A percentile compares a stretch with the other conserved stretches of the same genome.
These are phyloP conservation scores for Coprinopsis cinerea DNA, from an alignment of 768 basidiomycete species.

Conservation along the genomic window DNA sequence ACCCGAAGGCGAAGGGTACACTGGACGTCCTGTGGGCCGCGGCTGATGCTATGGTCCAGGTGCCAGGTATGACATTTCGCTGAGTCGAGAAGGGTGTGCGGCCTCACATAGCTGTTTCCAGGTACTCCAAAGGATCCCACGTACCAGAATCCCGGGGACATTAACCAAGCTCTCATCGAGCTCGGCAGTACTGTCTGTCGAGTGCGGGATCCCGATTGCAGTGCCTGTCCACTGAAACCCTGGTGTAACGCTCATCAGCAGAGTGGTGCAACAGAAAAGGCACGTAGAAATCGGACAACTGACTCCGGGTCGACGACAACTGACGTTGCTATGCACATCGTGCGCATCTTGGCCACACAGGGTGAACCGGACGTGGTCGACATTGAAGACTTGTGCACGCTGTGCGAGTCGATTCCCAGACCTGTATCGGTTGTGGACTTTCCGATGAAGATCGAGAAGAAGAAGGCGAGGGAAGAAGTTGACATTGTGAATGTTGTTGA, in stretches of 20 bases:
- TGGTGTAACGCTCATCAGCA: constrained; percentile 63
- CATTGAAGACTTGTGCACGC: constrained; percentile 70
- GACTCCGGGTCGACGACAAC: not conserved
- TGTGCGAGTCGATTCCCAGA: constrained; percentile 56
- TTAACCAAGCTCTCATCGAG: constrained; percentile 93
- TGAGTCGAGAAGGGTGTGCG: not conserved
- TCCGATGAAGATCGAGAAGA: constrained; percentile 82
- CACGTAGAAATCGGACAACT: not conserved
- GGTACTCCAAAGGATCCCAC: constrained; percentile 13
- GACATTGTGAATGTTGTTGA: constrained; percentile 85
- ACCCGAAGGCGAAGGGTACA: constrained; percentile 72
- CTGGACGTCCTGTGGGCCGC: constrained; percentile 80
- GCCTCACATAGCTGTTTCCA: constrained; percentile 2
- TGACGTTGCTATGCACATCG: not conserved
- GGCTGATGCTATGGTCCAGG: constrained; percentile 63
- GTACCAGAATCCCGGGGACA: constrained; percentile 56
- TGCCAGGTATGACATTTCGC: constrained; percentile 14
- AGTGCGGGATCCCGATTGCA: constrained; percentile 73
- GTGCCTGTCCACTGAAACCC: constrained; percentile 59
- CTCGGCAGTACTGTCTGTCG: constrained; percentile 92
- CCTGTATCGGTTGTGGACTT: constrained; percentile 55
- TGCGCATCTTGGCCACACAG: not conserved
- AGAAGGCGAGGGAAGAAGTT: constrained; percentile 78
- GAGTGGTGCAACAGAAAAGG: constrained; percentile 9
- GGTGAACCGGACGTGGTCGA: constrained; percentile 28